Percentiles rank a stretch among this genome's conserved stretches.
Conservation (phyloP, 768 basidiomycete species). For the Phlebiopsis flavidoalba region DNA sequence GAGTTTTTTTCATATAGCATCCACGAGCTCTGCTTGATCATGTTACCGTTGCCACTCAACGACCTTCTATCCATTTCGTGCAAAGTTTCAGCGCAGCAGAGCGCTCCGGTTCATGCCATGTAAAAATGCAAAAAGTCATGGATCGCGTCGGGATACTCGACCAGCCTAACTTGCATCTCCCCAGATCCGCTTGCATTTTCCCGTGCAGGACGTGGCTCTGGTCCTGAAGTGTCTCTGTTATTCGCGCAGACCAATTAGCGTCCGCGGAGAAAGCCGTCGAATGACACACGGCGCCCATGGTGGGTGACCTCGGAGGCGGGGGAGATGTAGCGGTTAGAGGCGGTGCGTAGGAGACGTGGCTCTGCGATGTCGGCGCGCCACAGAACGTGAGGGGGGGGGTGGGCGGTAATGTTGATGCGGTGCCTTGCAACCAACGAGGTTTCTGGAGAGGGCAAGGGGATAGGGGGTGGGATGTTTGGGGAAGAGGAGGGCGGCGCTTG, state of each 20-base stretch:
- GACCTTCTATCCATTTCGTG: slow-evolving; percentile 10
- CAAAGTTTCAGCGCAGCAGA: slow-evolving; percentile 13
- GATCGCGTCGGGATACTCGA: slow-evolving; percentile 25
- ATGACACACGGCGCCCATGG: slow-evolving; percentile 6
- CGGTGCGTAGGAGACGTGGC: background rate
- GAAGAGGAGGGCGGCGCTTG: no score
- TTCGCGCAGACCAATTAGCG: slow-evolving; percentile 24
- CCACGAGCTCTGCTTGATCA: no score
- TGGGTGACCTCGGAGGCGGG: background rate
- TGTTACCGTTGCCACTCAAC: no score
- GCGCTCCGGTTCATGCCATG: slow-evolving; percentile 22
- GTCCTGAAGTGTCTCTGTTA: slow-evolving; percentile 31
- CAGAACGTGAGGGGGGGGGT: slow-evolving; percentile 4
- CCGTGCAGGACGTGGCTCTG: slow-evolving; percentile 25
- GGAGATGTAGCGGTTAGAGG: slow-evolving; percentile 1
- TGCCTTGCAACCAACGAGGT: no score
- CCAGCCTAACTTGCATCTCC: slow-evolving; percentile 16
- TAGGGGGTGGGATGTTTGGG: no score
- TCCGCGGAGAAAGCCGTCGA: slow-evolving; percentile 28
- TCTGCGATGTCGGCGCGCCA: no score
- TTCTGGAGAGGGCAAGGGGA: no score
- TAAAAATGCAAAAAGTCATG: slow-evolving; percentile 21
- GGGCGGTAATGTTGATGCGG: background rate
- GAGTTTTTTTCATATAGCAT: no score
- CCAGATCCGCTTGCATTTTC: slow-evolving; percentile 27